Evolutionary conservation across 805 yeast species (phyloP), one percentile per base, ranked within the genome.

Genomic region (Saccharomycopsis selenospora): DNA sequence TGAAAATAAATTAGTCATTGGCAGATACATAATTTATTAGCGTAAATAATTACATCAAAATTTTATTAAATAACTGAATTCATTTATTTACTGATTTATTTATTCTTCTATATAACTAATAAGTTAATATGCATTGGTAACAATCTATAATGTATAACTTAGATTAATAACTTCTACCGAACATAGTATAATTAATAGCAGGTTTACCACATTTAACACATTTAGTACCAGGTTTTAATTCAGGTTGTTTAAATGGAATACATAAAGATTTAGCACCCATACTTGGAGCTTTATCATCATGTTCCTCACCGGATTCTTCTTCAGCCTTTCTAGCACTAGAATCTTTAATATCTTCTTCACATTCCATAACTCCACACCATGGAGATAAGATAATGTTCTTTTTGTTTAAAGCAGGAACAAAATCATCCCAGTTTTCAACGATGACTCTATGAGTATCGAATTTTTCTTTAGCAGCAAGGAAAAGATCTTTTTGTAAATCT

Each of bases 241-340:
- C 78, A 51, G 96, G 96, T 73, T 91, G 98, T 36, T 86, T 85
- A 63, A 81, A 82, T 56, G 99, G 99, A 66, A 90, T 90, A 78
- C 99, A 93, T 68, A 93, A 76, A 18, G 96, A 85, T 75, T 93
- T 93, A 57, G 99, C 99, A 64, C 99, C 99, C 99, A 93, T 93
- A 46, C 95, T 81, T 64, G 99, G 99, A 22, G 99, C 88, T 67
- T 86, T 85, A 63, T 93, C 98, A 64, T 93, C 99, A 43, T 74
- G 83, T 66, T 85, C 96, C 58, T 80, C 87, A 25, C 71, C 80
- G 57, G 85, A 95, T 55, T 84, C 91, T 57, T 88, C 85, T 59
- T 80, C 82, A 63, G 83, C 85, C 63, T 82, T 79, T 67, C 75
- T 81, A 40, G 79, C 74, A 40, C 95, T 88, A 41, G 87, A 73